Evolutionary conservation across 2,329 filamentous ascomycete genomes (phyloP), one percentile per base, ranked within the genome.

Genomic region (Xylaria digitata): DNA sequence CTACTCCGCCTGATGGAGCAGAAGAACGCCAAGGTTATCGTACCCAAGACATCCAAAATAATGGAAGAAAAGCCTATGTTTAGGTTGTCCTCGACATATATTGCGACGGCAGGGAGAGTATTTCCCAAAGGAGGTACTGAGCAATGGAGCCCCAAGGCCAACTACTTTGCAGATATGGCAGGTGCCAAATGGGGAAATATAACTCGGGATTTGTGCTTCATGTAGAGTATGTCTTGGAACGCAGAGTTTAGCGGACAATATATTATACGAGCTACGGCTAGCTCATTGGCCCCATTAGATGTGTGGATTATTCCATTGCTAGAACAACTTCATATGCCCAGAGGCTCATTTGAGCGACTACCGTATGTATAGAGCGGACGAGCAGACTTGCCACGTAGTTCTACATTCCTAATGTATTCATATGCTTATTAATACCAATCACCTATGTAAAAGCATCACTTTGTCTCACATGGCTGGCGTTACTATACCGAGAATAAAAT

Each of bases 1-100:
- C 77, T 89, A 9, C 78, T 87, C 66, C 83, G 82, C 62, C 73
- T 81, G 61, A 85, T 86, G 84, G 74, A 81, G 49, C 46, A 75
- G 17, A 64, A 65, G 2, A 57, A 63, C 5, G 70, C 71, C 11
- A 46, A 45, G 17, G 68, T 60, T 5, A 62, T 69, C 7, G 59
- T 70, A 13, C 67, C 72, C 3, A 67, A 54, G 50, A 13, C 52
- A n/a, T 63, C 60, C 1, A 46, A 42, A n/a, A 37, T 59, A 1
- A 71, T 72, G 68, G 37, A 56, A 19, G 63, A 63, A 43, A 57
- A 45, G 40, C 61, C 63, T 1, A 66, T 71, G 63, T 61, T 73
- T 56, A 79, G 84, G 80, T 3, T 87, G 15, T 61, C 65, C 4
- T 75, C 73, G 2, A 74, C 70, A 0, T 75, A 87, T 71, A 70